Evolutionary conservation across 345 rosid species (phyloP).

Genomic region (Odontarrhena argentea): DNA sequence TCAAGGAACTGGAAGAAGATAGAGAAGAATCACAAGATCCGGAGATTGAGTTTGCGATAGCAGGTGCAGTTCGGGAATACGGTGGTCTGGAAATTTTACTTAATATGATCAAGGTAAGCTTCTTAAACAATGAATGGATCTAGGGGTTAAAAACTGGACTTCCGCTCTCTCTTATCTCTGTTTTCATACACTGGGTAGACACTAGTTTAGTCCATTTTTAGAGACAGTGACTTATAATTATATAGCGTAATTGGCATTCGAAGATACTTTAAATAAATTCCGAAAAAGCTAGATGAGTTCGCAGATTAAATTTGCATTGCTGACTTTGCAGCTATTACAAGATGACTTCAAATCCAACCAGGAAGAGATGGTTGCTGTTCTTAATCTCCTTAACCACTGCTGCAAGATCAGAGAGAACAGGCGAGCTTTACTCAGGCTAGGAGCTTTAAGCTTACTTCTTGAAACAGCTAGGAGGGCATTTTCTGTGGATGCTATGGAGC

Average conservation of each 20-base stretch:
- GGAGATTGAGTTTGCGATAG: constrained; percentile 96
- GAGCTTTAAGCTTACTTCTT: constrained; percentile 93
- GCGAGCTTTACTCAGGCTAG: constrained; percentile 75
- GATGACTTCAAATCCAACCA: constrained; percentile 95
- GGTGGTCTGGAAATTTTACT: constrained; percentile 91
- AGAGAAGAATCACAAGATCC: constrained; percentile 99
- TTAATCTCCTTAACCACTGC: constrained; percentile 93
- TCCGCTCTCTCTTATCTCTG: constrained; percentile 20
- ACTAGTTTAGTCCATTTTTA: constrained; percentile 16
- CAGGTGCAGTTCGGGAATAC: constrained; percentile 93
- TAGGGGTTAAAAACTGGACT: background rate
- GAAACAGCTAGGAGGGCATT: constrained; percentile 98
- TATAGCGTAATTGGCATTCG: constrained; percentile 16
- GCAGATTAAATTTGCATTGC: constrained; percentile 25
- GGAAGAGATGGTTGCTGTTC: constrained; percentile 91
- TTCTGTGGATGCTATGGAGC: constrained; percentile 98
- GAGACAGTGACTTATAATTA: constrained; percentile 25
- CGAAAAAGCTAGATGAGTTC: constrained; percentile 17
- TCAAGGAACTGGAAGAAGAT: constrained; percentile 97
- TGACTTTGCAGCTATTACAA: constrained; percentile 61
- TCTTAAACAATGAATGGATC: constrained; percentile 14
- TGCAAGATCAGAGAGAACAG: constrained; percentile 96
- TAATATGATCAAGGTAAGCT: constrained; percentile 83
- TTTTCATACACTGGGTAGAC: constrained; percentile 19
- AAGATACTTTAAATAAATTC: constrained; percentile 14